These are phyloP conservation scores for Gaertneriomyces semiglobifer DNA, from an alignment of 192 early-diverging fungal genomes.

Conservation along the genomic window DNA sequence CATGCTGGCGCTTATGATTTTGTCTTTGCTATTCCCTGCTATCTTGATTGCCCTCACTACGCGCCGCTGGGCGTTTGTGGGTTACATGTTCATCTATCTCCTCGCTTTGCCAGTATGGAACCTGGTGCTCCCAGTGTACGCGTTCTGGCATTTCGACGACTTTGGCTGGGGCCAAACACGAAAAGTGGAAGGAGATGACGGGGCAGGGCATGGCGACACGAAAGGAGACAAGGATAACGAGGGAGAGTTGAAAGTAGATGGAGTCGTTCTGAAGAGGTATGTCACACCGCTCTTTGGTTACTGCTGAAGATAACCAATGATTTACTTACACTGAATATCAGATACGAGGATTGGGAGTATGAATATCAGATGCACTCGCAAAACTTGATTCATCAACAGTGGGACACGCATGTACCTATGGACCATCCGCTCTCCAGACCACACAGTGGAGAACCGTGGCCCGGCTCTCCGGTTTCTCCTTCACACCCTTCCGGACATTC, in stretches of 20 bases:
- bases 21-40: constrained; percentile 79
- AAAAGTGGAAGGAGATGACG: constrained; percentile 43
- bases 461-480: too few species aligned
- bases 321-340: too few species aligned
- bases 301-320: neutral
- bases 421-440: too few species aligned
- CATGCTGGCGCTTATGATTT: constrained; percentile 70
- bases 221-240: constrained; percentile 5
- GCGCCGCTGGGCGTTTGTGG: constrained; percentile 75
- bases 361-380: too few species aligned
- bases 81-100: constrained; percentile 82
- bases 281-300: neutral
- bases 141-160: constrained; percentile 54
- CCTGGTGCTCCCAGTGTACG: constrained; percentile 76
- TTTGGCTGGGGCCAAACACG: constrained; percentile 56
- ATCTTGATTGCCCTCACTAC: constrained; percentile 89
- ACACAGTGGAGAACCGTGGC: too few species aligned
- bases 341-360: too few species aligned
- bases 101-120: constrained; percentile 88
- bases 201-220: constrained; percentile 63
- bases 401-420: too few species aligned
- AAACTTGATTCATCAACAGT: too few species aligned
- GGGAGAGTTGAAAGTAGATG: neutral
- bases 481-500: too few species aligned
- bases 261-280: constrained; percentile 19